Conservation (phyloP, 495 filamentous ascomycete genomes). For the Peziza echinospora region DNA sequence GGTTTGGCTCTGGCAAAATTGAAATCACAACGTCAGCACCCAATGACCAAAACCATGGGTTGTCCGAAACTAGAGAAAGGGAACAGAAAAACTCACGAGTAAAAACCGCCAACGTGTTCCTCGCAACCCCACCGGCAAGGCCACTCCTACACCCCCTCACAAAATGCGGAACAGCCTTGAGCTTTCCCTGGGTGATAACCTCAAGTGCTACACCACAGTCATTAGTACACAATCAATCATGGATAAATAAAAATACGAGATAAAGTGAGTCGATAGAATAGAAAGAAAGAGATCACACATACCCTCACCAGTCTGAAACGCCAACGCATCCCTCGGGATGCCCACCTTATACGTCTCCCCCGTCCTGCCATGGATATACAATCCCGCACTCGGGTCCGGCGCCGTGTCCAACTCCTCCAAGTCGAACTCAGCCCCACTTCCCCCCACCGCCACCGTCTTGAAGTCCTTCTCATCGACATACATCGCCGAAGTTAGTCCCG, state of each 20-base stretch:
- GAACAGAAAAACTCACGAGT: constrained; percentile 30
- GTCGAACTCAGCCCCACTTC: no score
- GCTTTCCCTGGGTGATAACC: constrained; percentile 66
- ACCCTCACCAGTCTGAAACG: constrained; percentile 79
- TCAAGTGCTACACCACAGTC: constrained; percentile 35
- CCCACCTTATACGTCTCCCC: constrained; percentile 62
- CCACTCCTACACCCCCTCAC: constrained; percentile 45
- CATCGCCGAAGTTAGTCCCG: constrained; percentile 85
- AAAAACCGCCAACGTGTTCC: constrained; percentile 92
- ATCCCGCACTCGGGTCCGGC: constrained; percentile 62
- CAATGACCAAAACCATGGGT: neutral
- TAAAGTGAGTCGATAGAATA: no score
- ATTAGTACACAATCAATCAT: neutral
- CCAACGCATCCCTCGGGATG: constrained; percentile 76
- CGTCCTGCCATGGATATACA: constrained; percentile 76
- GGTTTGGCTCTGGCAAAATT: constrained; percentile 41
- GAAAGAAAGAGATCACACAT: no score
- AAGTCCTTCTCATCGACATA: constrained; percentile 59
- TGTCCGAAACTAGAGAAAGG: neutral
- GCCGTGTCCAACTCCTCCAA: constrained; percentile 48
- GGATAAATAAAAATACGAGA: neutral
- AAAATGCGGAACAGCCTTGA: constrained; percentile 91
- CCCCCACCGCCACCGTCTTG: constrained; percentile 20
- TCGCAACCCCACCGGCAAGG: constrained; percentile 28
- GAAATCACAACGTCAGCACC: constrained; percentile 1